phyloP scores from a whole-genome alignment of 2,329 filamentous ascomycete genomes.

The Paraconiothyrium sp. region DNA sequence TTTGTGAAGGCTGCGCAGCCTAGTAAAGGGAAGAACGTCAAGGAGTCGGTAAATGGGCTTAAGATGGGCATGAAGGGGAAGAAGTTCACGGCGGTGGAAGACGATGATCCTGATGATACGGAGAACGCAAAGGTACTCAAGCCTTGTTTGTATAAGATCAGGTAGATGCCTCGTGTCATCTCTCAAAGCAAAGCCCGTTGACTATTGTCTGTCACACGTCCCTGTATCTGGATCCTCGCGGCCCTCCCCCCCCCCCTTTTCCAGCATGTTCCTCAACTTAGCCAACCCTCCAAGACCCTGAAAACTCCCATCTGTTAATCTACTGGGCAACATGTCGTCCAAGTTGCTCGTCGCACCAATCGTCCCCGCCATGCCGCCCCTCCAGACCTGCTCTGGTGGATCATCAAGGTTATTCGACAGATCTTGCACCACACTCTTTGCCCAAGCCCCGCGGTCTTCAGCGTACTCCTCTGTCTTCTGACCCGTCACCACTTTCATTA shows the following conservation, averaged over 20 bases:
- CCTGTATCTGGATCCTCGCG: no score
- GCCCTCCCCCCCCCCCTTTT: no score
- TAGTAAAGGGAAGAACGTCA: slow-evolving; percentile 76
- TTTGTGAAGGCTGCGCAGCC: slow-evolving; percentile 87
- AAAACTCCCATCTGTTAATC: background rate
- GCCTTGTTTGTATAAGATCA: slow-evolving; percentile 93
- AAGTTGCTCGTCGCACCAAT: background rate
- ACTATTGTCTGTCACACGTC: no score
- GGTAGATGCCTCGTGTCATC: slow-evolving; percentile 24
- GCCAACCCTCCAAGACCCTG: background rate
- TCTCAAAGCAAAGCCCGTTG: no score
- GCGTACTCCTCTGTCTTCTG: background rate
- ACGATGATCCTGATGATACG: slow-evolving; percentile 64
- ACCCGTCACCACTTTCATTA: background rate
- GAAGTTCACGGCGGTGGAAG: slow-evolving; percentile 41
- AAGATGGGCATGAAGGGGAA: slow-evolving; percentile 58
- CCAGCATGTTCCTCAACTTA: background rate
- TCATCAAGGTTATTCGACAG: background rate
- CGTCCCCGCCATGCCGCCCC: slow-evolving; percentile 1
- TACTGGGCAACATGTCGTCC: background rate
- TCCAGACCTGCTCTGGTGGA: background rate
- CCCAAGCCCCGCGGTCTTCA: background rate
- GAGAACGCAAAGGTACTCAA: slow-evolving; percentile 80
- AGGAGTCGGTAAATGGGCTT: slow-evolving; percentile 61
- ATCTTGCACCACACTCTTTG: background rate